phyloP scores from a whole-genome alignment of 495 filamentous ascomycete species.

The Podospora anserina region DNA sequence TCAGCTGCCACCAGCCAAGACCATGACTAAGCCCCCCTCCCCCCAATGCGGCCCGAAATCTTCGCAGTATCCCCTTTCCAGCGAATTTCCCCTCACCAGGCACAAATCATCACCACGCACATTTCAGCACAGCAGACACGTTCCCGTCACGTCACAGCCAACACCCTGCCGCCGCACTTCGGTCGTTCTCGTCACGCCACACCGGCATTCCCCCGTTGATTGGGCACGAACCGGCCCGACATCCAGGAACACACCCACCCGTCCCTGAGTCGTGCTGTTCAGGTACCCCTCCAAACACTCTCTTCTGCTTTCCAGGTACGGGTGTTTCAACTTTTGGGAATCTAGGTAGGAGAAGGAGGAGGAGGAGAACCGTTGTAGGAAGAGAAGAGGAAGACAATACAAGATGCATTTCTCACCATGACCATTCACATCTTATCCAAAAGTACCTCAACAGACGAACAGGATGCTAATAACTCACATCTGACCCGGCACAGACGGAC shows the following conservation, averaged over 20 bases:
- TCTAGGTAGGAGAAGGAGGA: neutral
- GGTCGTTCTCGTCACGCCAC: slow-evolving; percentile 18
- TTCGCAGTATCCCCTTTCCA: slow-evolving; percentile 19
- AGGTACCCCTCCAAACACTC: neutral
- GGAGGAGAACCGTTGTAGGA: neutral
- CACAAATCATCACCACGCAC: slow-evolving; percentile 40
- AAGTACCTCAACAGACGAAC: neutral
- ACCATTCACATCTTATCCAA: too few species aligned
- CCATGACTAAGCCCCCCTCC: neutral
- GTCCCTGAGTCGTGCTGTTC: slow-evolving; percentile 17
- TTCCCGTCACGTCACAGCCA: slow-evolving; percentile 24
- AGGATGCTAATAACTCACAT: neutral
- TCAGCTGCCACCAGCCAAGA: too few species aligned
- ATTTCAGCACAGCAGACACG: slow-evolving; percentile 40
- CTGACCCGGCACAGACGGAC: neutral
- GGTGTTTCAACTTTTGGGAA: neutral
- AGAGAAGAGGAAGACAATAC: neutral
- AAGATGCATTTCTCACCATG: neutral
- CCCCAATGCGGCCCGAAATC: slow-evolving; percentile 21
- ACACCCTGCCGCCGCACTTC: slow-evolving; percentile 2
- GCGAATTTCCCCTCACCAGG: slow-evolving; percentile 28
- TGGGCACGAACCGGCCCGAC: slow-evolving; percentile 11
- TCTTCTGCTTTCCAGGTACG: neutral
- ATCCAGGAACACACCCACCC: slow-evolving; percentile 9
- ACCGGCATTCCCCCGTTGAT: slow-evolving; percentile 20